phyloP scores from a whole-genome alignment of 306 rosid genomes.

The Vigna radiata region DNA sequence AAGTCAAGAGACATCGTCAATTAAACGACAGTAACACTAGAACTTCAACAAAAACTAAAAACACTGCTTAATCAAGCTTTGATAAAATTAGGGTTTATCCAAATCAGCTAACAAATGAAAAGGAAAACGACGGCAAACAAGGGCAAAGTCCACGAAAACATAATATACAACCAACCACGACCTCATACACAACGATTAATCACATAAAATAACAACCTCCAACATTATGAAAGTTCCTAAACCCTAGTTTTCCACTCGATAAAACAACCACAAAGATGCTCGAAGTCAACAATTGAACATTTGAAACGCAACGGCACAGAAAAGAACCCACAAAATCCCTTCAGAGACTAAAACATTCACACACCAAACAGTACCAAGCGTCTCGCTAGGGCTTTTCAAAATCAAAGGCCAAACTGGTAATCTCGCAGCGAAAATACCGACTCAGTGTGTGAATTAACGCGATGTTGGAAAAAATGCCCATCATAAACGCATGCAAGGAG shows the following conservation, averaged over 20 bases:
- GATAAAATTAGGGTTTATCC: conserved; percentile 56
- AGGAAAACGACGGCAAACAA: conserved; percentile 30
- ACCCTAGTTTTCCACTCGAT: conserved; percentile 66
- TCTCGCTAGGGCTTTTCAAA: conserved; percentile 67
- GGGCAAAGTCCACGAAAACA: conserved; percentile 26
- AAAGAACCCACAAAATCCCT: conserved; percentile 23
- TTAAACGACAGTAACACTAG: neutral
- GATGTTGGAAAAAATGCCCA: conserved; percentile 38
- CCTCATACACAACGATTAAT: conserved; percentile 33
- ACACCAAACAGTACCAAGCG: conserved; percentile 35
- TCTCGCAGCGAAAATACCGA: conserved; percentile 30
- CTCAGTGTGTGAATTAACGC: conserved; percentile 33
- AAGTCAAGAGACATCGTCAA: conserved; percentile 44
- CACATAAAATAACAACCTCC: conserved; percentile 64
- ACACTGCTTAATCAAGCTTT: conserved; percentile 45
- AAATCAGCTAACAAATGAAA: conserved; percentile 43
- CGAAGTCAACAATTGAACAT: conserved; percentile 37
- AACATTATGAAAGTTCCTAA: conserved; percentile 46
- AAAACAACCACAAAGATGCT: conserved; percentile 33
- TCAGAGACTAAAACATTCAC: conserved; percentile 30
- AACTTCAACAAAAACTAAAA: conserved; percentile 28
- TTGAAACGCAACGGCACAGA: conserved; percentile 36
- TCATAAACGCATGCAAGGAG: conserved; percentile 28
- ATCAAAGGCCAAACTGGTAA: conserved; percentile 25
- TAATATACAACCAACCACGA: conserved; percentile 20